phyloP scores from a whole-genome alignment of 805 yeast species.

The Candida maris region DNA sequence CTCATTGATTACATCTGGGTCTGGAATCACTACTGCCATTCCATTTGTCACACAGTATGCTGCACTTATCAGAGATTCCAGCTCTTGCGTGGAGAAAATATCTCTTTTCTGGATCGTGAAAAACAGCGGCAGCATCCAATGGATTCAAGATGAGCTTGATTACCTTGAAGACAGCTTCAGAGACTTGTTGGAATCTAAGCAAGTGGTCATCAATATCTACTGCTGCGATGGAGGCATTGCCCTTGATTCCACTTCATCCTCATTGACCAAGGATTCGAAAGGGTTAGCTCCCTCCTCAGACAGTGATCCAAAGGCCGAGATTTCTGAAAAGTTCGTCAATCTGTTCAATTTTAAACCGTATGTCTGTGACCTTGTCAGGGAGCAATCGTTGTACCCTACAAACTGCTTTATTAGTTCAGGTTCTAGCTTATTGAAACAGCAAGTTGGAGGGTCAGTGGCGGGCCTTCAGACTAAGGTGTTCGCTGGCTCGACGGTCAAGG shows the following conservation, averaged over 20 bases:
- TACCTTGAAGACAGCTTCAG: slow-evolving; percentile 31
- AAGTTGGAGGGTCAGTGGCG: slow-evolving; percentile 39
- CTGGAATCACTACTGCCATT: slow-evolving; percentile 49
- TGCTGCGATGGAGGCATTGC: slow-evolving; percentile 4
- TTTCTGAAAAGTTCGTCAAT: not conserved
- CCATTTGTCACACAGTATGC: slow-evolving; percentile 37
- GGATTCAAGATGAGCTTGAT: slow-evolving; percentile 40
- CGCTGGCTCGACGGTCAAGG: slow-evolving; percentile 31
- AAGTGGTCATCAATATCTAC: slow-evolving; percentile 17
- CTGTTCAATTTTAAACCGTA: slow-evolving; percentile 15
- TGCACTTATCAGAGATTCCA: slow-evolving; percentile 16
- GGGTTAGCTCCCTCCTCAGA: not conserved
- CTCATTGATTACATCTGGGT: slow-evolving; percentile 43
- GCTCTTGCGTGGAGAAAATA: slow-evolving; percentile 26
- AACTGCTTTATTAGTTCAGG: slow-evolving; percentile 47
- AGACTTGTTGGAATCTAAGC: slow-evolving; percentile 16
- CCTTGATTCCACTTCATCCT: not conserved
- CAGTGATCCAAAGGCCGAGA: not conserved
- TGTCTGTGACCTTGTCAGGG: slow-evolving; percentile 13
- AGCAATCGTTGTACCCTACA: slow-evolving; percentile 28
- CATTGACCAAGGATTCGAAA: not conserved
- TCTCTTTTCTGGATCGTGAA: slow-evolving; percentile 45
- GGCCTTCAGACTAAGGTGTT: slow-evolving; percentile 35
- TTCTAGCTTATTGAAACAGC: slow-evolving; percentile 36
- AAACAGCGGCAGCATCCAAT: slow-evolving; percentile 31